Evolutionary conservation across 1,284 basidiomycete genomes (phyloP), one percentile per base, ranked within the genome.

Genomic region (Exobasidium cylindrosporum): DNA sequence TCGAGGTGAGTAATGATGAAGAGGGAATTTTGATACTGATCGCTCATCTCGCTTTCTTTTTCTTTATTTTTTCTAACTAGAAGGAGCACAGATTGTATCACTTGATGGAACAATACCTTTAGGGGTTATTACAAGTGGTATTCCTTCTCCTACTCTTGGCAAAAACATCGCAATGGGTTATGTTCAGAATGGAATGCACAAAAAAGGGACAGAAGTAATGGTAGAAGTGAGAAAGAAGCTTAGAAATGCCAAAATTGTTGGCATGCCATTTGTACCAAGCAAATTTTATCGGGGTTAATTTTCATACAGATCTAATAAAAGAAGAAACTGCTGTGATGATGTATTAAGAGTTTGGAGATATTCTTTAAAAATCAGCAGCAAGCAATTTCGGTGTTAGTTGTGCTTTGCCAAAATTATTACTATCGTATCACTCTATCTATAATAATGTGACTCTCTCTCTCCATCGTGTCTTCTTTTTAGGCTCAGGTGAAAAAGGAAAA

Each of bases 81-180:
- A 94, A 83, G 91, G 92, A 29, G 88, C 88, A 31, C 87, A 87
- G 70, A 87, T 97, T 49, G 87, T 88, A 70, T 83, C 84, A 83
- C 11, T 82, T 83, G 64, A 85, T 91, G 65, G 90, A 21, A 57
- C 45, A 52, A 63, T 53, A 32, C 26, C 65, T 60, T 53, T 67
- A 29, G 72, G 71, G 58, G 87, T 89, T 11, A 86, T 97, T 43
- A 97, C 95, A 0, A 97, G 92, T 0, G 95, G 95, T 56, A 97
- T 97, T 64, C 96, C 96, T 5, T 94, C 92, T 0, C 94, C 94
- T 0, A 90, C 92, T 1, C 83, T 94, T 1, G 87, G 87, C 2
- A 87, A 89, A 80, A 97, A 98, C 82, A 91, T 98, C 73, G 92
- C 94, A 5, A 98, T 98, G 95, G 95, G 88, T 0, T 95, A 97